Conservation (phyloP, 1,284 basidiomycete species). For the Bondarzewia mesenterica region DNA sequence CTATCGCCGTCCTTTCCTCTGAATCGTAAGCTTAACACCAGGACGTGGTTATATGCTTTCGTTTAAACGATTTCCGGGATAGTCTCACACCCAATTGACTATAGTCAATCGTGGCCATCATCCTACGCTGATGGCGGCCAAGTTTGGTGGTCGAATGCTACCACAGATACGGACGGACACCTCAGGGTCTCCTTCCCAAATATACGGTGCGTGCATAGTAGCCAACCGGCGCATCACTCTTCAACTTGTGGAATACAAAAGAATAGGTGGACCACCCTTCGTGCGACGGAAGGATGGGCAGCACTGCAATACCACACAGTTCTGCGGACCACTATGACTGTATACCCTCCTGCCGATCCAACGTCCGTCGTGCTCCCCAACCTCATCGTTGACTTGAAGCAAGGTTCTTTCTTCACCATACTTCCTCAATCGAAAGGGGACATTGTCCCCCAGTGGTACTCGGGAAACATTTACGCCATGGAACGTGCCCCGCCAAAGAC, state of each 20-base stretch:
- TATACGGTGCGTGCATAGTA: constrained; percentile 35
- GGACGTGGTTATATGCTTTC: background rate
- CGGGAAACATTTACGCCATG: constrained; percentile 68
- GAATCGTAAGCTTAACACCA: constrained; percentile 33
- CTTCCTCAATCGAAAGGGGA: constrained; percentile 27
- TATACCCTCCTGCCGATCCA: constrained; percentile 34
- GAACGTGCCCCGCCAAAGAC: constrained; percentile 38
- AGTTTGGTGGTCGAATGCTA: constrained; percentile 47
- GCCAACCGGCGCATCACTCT: constrained; percentile 2
- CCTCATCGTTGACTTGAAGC: constrained; percentile 38
- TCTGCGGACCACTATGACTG: constrained; percentile 50
- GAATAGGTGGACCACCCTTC: constrained; percentile 55
- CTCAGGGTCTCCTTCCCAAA: constrained; percentile 54
- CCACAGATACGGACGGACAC: constrained; percentile 33
- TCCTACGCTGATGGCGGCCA: constrained; percentile 53
- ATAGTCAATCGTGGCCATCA: constrained; percentile 45
- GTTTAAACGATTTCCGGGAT: background rate
- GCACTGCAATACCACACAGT: constrained; percentile 67
- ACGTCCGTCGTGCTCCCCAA: constrained; percentile 17
- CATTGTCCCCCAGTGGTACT: constrained; percentile 52
- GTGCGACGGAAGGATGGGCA: constrained; percentile 75
- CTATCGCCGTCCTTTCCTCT: constrained; percentile 69
- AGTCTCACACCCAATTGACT: constrained; percentile 41
- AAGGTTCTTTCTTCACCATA: constrained; percentile 64
- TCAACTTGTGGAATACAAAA: background rate